Percentiles rank a stretch among this genome's conserved stretches.
These are phyloP conservation scores for Alisma plantagoaquatica DNA, from an alignment of 106 monocot genomes.

Conservation along the genomic window DNA sequence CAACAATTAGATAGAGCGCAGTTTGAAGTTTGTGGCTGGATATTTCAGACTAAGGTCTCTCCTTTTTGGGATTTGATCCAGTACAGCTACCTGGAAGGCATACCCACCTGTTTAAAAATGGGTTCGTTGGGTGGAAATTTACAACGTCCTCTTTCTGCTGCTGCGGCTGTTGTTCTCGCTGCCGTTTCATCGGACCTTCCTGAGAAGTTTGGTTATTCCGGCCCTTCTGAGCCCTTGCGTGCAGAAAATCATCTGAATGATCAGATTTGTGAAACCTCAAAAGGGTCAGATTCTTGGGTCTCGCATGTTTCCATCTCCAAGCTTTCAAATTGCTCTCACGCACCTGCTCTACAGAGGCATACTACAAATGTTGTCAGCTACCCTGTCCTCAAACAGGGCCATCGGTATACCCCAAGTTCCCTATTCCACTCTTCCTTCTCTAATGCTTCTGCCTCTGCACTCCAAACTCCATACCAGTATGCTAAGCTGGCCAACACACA, in stretches of 20 bases:
- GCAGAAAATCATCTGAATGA: background rate
- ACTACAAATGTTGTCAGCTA: background rate
- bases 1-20: slow-evolving; percentile 35
- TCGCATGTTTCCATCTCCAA: slow-evolving; percentile 29
- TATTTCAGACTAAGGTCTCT: slow-evolving; percentile 18
- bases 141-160: slow-evolving; percentile 74
- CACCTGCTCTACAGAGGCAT: slow-evolving; percentile 2
- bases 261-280: background rate
- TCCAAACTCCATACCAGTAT: slow-evolving; percentile 45
- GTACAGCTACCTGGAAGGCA: background rate
- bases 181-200: slow-evolving; percentile 57
- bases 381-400: no score
- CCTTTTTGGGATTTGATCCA: no score
- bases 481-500: slow-evolving; percentile 36
- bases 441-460: slow-evolving; percentile 19
- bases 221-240: slow-evolving; percentile 4
- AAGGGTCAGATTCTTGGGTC: slow-evolving; percentile 13
- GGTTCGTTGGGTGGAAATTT: slow-evolving; percentile 51
- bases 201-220: slow-evolving; percentile 30
- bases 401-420: slow-evolving; percentile 7
- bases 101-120: slow-evolving; percentile 21
- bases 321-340: slow-evolving; percentile 16
- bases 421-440: slow-evolving; percentile 9
- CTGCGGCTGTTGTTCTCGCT: slow-evolving; percentile 55
- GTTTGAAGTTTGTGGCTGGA: slow-evolving; percentile 57